A percentile compares a stretch with the other conserved stretches of the same genome.
These are phyloP conservation scores for Taphrina pruni DNA, from an alignment of 1,139 yeast genomes.

Conservation along the genomic window DNA sequence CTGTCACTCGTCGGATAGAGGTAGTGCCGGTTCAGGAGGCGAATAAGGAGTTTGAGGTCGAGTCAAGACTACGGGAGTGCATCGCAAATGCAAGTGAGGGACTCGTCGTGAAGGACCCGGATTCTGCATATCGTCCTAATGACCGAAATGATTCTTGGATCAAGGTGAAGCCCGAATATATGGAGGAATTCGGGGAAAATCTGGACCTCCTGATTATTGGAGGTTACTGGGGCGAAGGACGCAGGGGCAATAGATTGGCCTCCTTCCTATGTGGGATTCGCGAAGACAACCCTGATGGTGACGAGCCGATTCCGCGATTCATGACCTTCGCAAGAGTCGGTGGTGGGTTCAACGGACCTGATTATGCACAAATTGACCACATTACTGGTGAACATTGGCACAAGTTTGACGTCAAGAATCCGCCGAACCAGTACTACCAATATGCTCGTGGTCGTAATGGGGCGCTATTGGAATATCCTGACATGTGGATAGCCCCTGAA, in stretches of 20 bases:
- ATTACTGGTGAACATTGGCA: constrained; percentile 69
- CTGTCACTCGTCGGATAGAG: constrained; percentile 63
- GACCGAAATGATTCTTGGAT: constrained; percentile 71
- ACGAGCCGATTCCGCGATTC: constrained; percentile 50
- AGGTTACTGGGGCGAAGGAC: constrained; percentile 70
- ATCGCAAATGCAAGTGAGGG: constrained; percentile 79
- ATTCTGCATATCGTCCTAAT: constrained; percentile 66
- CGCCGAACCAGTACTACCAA: constrained; percentile 56
- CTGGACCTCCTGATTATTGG: constrained; percentile 82
- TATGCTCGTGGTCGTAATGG: constrained; percentile 57
- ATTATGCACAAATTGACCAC: constrained; percentile 62
- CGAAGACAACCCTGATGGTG: constrained; percentile 52
- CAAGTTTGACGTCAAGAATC: constrained; percentile 51
- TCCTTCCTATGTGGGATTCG: constrained; percentile 76
- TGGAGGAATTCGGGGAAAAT: constrained; percentile 84
- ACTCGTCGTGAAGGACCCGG: constrained; percentile 70
- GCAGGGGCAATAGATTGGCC: constrained; percentile 54
- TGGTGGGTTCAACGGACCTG: constrained; percentile 75
- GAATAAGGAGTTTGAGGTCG: constrained; percentile 52
- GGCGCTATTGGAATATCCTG: constrained; percentile 60
- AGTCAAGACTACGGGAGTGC: constrained; percentile 62
- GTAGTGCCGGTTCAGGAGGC: constrained; percentile 53
- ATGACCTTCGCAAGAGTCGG: constrained; percentile 80
- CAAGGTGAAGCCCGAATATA: constrained; percentile 88
- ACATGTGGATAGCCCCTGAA: constrained; percentile 77